These are phyloP conservation scores for Pyrenochaeta sp. DNA, from an alignment of 2,329 filamentous ascomycete species.

Conservation along the genomic window DNA sequence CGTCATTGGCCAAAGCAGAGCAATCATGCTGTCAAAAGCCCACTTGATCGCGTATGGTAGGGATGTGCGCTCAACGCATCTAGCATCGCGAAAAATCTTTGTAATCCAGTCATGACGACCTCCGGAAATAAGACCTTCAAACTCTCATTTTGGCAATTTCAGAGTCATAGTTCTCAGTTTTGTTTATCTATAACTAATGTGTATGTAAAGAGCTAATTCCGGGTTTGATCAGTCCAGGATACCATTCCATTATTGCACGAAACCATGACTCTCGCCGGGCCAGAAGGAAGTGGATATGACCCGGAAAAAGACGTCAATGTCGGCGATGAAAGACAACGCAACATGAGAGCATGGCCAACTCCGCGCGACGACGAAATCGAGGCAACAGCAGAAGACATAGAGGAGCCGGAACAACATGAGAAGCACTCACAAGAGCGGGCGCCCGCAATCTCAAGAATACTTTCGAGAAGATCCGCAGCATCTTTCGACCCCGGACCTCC, in stretches of 20 bases:
- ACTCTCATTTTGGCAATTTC: not conserved
- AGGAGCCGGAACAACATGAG: not conserved
- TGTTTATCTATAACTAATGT: not conserved
- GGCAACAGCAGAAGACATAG: slow-evolving; percentile 10
- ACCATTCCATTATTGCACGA: no score
- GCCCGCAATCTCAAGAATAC: slow-evolving; percentile 23
- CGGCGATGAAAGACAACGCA: slow-evolving; percentile 9
- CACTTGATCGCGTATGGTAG: not conserved
- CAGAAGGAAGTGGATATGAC: not conserved
- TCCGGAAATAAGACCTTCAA: not conserved
- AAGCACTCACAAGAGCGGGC: not conserved
- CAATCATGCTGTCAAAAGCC: not conserved
- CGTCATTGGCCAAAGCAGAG: not conserved
- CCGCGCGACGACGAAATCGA: slow-evolving; percentile 27
- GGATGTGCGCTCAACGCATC: not conserved
- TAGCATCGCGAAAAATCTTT: not conserved
- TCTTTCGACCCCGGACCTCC: slow-evolving; percentile 40
- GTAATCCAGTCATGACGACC: not conserved
- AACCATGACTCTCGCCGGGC: not conserved
- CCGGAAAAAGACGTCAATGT: not conserved
- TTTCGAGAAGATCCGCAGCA: slow-evolving; percentile 33
- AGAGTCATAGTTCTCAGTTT: not conserved
- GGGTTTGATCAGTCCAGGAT: no score
- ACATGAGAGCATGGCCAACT: slow-evolving; percentile 20
- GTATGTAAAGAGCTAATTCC: not conserved